Conservation (phyloP, 371 early-diverging fungal species). For the Circinella umbellata region DNA sequence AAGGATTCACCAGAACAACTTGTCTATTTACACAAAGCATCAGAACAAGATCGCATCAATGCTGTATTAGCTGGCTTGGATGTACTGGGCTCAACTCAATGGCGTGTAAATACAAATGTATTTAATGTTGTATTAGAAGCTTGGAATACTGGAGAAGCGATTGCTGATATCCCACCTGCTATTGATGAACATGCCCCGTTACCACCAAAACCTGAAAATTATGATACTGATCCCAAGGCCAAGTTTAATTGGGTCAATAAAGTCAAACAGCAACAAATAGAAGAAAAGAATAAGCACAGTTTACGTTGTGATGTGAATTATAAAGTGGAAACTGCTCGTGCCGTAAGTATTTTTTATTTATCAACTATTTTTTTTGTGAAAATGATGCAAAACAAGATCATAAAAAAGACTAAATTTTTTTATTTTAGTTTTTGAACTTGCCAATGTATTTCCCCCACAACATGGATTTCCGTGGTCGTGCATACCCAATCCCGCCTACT, state of each 20-base stretch:
- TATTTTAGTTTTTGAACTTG: constrained; percentile 74
- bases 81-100: constrained; percentile 88
- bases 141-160: constrained; percentile 87
- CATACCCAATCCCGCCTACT: constrained; percentile 95
- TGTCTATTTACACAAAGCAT: constrained; percentile 82
- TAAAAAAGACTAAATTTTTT: not conserved
- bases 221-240: constrained; percentile 67
- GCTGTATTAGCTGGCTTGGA: constrained; percentile 83
- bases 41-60: constrained; percentile 72
- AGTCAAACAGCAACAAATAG: constrained; percentile 55
- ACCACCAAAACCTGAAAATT: constrained; percentile 73
- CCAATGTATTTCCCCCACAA: constrained; percentile 98
- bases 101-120: constrained; percentile 88
- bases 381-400: not conserved
- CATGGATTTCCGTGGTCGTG: constrained; percentile 97
- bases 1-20: constrained; percentile 77
- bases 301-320: constrained; percentile 93
- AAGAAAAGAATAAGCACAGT: constrained; percentile 80
- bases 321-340: constrained; percentile 94
- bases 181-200: constrained; percentile 37
- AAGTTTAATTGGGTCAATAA: constrained; percentile 58
- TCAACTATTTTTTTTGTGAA: no score
- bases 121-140: constrained; percentile 79
- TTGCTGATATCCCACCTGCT: constrained; percentile 74
- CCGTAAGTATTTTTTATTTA: constrained; percentile 58